Base-by-base conservation (phyloP, 441 rosid species). In the Theobroma grandiflorum region DNA sequence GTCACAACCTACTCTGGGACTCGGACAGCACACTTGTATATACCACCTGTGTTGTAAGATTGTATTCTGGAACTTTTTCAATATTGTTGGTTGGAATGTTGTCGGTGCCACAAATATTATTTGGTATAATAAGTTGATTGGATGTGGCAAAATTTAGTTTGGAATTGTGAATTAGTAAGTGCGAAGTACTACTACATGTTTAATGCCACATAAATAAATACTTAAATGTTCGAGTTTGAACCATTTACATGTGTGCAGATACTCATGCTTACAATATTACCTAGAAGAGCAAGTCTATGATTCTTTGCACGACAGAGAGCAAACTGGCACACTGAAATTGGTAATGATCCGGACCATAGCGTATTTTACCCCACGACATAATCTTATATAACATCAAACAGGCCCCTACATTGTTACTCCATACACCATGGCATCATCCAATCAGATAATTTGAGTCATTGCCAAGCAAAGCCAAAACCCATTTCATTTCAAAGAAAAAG, bases 141-240 rank as follows among this genome's bases (percentile, higher is more conserved):
- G 55, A 20, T 47, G 20, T 72, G 64, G 64, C 37, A 53, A 55
- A 26, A 18, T 26, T 52, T n/a, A 37, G n/a, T 37, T 20, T 18
- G 76, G n/a, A 8, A 38, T 72, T 72, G 63, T 72, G 76, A 72
- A 10, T 43, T 6, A n/a, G 33, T 20, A 67, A 67, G 18, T 45
- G 3, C 8, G 10, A 5, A 45, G 9, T 6, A n/a, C 52, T 67
- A 43, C 18, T 10, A 5, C 18, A 18, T 18, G 14, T 8, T 37
- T 53, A 15, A 35, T 72, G 16, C 18, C 55, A 53, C 33, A 52
- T 53, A 53, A 52, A 35, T 18, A 4, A 62, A 62, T 18, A 53
- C 3, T 31, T 26, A 26, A 70, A 8, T 4, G 31, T 8, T 33
- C 31, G 43, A 16, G 47, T 64, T 0, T 8, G 11, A 64, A 64